These are phyloP conservation scores for Apiospora phragmitis DNA, from an alignment of 2,329 filamentous ascomycete species.

Conservation along the genomic window DNA sequence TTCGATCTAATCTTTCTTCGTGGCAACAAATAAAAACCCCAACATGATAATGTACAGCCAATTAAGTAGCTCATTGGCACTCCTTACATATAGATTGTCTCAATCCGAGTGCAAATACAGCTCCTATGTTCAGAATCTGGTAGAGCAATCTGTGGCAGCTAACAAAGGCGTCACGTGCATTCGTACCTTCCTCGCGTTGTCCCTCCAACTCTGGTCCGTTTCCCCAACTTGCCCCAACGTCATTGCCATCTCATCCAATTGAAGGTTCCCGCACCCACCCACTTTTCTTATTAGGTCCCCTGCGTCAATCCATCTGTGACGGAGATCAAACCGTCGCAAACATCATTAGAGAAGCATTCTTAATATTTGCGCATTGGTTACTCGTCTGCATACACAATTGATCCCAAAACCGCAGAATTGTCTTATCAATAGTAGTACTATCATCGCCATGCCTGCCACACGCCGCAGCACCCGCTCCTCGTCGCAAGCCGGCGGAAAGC, in stretches of 20 bases:
- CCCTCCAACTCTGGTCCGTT: conserved; percentile 13
- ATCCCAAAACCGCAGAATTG: not conserved
- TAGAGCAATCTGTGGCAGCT: not conserved
- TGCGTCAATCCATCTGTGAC: not conserved
- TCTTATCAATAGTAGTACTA: not conserved
- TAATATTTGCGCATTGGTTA: not conserved
- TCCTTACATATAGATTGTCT: not conserved
- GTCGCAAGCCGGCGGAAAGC: conserved; percentile 41
- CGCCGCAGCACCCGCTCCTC: conserved; percentile 27
- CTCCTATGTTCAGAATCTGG: not conserved
- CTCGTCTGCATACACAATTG: not conserved
- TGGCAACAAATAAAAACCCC: too few relatives aligned
- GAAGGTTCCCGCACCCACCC: not conserved
- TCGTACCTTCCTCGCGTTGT: conserved; percentile 15
- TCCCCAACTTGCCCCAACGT: conserved; percentile 10
- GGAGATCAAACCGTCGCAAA: not conserved
- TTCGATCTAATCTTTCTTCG: not conserved
- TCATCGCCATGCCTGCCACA: conserved; percentile 13
- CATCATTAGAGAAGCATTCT: not conserved
- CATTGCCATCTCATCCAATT: conserved; percentile 10
- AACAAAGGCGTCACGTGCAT: conserved; percentile 13
- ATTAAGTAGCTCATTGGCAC: not conserved
- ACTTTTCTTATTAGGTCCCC: not conserved
- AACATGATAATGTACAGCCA: not conserved
- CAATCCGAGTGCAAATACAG: not conserved